Base-by-base conservation (phyloP, 441 rosid species). In the Erodium trifolium region DNA sequence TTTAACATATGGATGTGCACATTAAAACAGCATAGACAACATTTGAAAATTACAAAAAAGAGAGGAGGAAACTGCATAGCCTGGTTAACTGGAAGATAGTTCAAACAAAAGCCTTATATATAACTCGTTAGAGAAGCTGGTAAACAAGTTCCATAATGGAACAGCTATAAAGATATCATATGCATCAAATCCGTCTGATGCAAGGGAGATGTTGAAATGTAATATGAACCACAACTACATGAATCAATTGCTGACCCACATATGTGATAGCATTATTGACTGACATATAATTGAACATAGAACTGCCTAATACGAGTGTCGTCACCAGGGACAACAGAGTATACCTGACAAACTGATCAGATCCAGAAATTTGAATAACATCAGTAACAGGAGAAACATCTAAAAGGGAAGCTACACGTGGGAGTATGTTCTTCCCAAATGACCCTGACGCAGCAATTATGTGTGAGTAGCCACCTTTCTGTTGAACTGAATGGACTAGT, bases 371-470 rank as follows among this genome's bases (percentile, higher is more conserved):
- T 77, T 72, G 79, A 78, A 84, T 77, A 72, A 93, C 95, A 83
- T 93, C 96, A 65, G 98, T 91, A 77, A 88, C 73, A 13, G 96
- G 98, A 81, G 93, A 91, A 76, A 93, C 95, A 77, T 91, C 96
- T 73, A 91, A 79, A 68, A 91, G 83, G 69, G 98, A 91, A 70
- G 98, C 96, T 1, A 90, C 89, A 70, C 98, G 94, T 1, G 97
- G 97, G 43, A 91, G 73, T 45, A 88, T 34, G 70, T 91, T 91
- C 78, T 93, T 93, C 77, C 97, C 97, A 63, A 93, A 93, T 60
- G 98, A 93, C 77, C 84, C 80, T 0, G 97, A 83, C 34, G 87
- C 82, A 74, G 93, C 80, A 75, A 93, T 67, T 23, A 91, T 83
- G 37, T 93, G 96, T 0, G 98, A 85, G 78, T 91, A 89, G 11